Percentiles rank a stretch among this genome's conserved stretches.
These are phyloP conservation scores for Globisporangium middletonii DNA, from an alignment of 352 stramenopile species.

Conservation along the genomic window DNA sequence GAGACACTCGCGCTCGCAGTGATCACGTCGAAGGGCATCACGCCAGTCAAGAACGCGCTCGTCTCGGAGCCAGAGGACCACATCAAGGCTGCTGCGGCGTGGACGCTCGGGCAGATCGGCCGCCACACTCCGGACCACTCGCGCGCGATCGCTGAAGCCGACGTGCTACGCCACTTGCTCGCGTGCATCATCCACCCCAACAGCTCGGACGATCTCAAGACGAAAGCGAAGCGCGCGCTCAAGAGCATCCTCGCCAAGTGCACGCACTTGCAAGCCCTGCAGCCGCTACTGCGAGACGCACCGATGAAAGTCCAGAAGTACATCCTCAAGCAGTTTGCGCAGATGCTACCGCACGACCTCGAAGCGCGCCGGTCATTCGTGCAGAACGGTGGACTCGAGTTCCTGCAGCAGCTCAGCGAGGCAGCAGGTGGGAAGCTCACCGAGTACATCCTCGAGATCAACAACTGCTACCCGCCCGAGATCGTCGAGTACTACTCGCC, in stretches of 20 bases:
- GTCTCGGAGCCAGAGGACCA: slow-evolving; percentile 93
- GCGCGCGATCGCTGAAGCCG: slow-evolving; percentile 87
- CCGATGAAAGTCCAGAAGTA: slow-evolving; percentile 96
- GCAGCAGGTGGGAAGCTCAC: slow-evolving; percentile 90
- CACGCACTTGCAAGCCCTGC: slow-evolving; percentile 90
- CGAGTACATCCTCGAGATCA: slow-evolving; percentile 95
- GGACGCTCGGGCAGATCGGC: slow-evolving; percentile 93
- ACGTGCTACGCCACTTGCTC: slow-evolving; percentile 90
- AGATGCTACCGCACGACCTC: slow-evolving; percentile 92
- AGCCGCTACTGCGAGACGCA: slow-evolving; percentile 89
- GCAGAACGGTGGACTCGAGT: slow-evolving; percentile 90
- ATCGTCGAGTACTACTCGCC: slow-evolving; percentile 96
- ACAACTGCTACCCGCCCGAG: slow-evolving; percentile 94
- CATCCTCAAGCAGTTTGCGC: slow-evolving; percentile 93
- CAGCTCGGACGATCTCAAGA: slow-evolving; percentile 91
- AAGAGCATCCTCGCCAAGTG: slow-evolving; percentile 94
- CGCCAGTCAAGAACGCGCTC: slow-evolving; percentile 90
- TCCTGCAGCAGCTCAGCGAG: slow-evolving; percentile 91
- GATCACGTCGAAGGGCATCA: slow-evolving; percentile 93
- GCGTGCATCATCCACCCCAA: slow-evolving; percentile 92
- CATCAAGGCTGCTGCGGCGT: slow-evolving; percentile 93
- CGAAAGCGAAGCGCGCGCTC: slow-evolving; percentile 91
- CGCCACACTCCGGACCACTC: slow-evolving; percentile 93
- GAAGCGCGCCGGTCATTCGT: slow-evolving; percentile 91
- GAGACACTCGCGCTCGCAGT: slow-evolving; percentile 92